phyloP scores from a whole-genome alignment of 192 early-diverging fungal species.

The Piromyces finnis region DNA sequence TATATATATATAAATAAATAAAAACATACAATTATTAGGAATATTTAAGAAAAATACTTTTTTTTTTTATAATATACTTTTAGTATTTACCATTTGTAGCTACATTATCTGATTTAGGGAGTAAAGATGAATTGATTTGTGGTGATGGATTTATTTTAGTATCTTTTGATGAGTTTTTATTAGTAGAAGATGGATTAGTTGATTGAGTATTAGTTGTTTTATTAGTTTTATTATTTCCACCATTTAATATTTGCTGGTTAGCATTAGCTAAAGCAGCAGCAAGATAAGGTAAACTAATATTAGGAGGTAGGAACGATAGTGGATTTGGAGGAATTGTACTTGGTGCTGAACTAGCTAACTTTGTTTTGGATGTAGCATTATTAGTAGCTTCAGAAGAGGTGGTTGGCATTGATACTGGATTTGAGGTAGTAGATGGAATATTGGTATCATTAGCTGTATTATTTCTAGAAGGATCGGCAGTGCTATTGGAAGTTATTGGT shows the following conservation, averaged over 20 bases:
- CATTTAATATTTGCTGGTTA: background rate
- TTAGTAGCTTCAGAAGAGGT: no score
- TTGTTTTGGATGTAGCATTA: background rate
- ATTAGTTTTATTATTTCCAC: background rate
- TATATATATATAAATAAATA: no score
- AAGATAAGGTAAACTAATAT: background rate
- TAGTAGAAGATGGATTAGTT: background rate
- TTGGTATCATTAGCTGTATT: no score
- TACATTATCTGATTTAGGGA: background rate
- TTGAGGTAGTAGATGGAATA: background rate
- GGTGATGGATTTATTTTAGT: background rate
- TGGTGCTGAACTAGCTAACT: background rate
- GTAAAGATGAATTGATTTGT: background rate
- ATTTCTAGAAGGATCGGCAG: background rate
- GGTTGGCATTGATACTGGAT: background rate
- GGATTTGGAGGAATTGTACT: background rate
- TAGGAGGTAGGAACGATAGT: background rate
- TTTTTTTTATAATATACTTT: no score
- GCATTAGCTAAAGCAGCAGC: background rate
- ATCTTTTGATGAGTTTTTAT: background rate
- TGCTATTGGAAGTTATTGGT: no score
- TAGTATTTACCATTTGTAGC: background rate
- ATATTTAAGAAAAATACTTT: no score
- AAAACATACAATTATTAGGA: no score
- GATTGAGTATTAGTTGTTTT: background rate